A percentile compares a stretch with the other conserved stretches of the same genome.
phyloP scores from a whole-genome alignment of 139 green algal species.

The Ulvella scutata region DNA sequence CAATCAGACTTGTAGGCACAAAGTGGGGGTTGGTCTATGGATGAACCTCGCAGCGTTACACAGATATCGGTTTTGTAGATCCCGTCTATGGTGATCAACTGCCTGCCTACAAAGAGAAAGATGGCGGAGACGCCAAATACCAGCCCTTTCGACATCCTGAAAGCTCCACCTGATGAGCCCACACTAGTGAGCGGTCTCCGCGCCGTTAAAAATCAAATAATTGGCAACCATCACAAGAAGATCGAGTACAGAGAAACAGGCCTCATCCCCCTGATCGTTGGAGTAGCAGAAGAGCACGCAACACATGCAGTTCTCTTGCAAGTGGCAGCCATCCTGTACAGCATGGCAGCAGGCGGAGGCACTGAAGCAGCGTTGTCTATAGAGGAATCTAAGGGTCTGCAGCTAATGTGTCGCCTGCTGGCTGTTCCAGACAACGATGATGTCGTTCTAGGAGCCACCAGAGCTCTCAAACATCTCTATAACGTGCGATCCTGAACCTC shows the following conservation, averaged over 20 bases:
- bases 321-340: neutral
- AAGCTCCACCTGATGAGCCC: neutral
- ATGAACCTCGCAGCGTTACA: no score
- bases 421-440: neutral
- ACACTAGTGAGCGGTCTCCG: neutral
- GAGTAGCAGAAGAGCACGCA: neutral
- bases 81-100: no score
- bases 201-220: neutral
- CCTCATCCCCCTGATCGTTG: neutral
- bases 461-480: neutral
- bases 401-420: neutral
- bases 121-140: neutral
- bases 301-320: neutral
- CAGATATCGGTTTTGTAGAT: no score
- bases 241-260: neutral
- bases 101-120: neutral
- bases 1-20: no score
- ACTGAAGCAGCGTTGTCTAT: neutral
- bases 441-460: neutral
- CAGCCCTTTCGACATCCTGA: neutral
- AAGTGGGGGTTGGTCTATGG: no score
- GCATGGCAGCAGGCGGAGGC: slow-evolving; percentile 1
- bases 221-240: neutral
- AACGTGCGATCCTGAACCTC: neutral
- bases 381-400: neutral